Base-by-base conservation (phyloP, 495 filamentous ascomycete species). In the Penicillium mononematosum region DNA sequence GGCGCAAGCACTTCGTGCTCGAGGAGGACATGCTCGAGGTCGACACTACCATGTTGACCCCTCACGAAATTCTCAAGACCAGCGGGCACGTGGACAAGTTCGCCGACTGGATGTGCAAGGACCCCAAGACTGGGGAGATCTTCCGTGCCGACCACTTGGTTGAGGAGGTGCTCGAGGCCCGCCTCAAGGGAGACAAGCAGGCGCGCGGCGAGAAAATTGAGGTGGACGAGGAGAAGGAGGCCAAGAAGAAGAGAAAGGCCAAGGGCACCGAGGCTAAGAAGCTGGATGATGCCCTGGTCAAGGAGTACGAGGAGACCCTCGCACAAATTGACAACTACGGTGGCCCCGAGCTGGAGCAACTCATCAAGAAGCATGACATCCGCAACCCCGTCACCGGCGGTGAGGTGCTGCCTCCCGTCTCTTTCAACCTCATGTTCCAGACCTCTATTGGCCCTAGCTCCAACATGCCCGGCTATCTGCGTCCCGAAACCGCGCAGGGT, bases 21-120 rank as follows among this genome's bases (percentile, higher is more conserved):
- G 90, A 94, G 78, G 90, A 94, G 74, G 88, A 93, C 72, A 93
- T 94, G 89, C 78, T 95, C 44, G 90, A 95, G 75, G 84, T 95
- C 39, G 90, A 95, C 71, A 92, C 88, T 71, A 90, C 85, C 12
- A 89, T 88, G 71, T 70, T 95, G 61, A 95, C 90, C 51, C 94
- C 94, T 22, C 81, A 91, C 58, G 89, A 93, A 41, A 90, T 98
- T 11, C 80, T 98, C 45, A 96, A 97, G 83, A 98, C 94, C 24
- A 91, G 86, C 68, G 94, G 95, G 56, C 94, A 98, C 74, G 94
- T 98, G 50, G 94, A 97, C 61, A 95, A 95, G 72, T 98, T 98
- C 71, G 88, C 91, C 62, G 95, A 98, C 71, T 97, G 90, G 90
- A 96, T 97, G 92, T 96, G 91, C 85, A 97, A 97, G 74, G 94